Base-by-base conservation (phyloP, 352 stramenopile species). In the Phytopythium helicoides region DNA sequence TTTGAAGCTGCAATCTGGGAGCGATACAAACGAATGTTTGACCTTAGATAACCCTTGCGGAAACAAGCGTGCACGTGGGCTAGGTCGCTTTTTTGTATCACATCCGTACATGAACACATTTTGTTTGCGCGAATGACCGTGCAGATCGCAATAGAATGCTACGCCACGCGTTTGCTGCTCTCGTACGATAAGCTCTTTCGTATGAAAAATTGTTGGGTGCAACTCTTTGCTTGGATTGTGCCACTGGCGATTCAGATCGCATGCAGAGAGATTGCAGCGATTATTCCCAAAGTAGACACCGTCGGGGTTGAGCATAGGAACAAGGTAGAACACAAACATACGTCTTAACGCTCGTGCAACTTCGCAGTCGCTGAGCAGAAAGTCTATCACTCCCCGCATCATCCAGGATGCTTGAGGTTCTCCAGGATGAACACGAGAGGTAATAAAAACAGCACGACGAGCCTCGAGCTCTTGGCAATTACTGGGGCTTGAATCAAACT, bases 101-200 rank as follows among this genome's bases (percentile, higher is more conserved):
- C 88, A 97, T 12, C 94, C 94, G 56, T 98, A 98, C 76, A 97
- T 81, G 58, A 98, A 98, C 18, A 97, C 81, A 38, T 98, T 98
- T 52, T 94, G 94, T 63, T 98, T 97, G 15, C 91, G 69, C 0
- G 79, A 95, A 45, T 97, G 91, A n/a, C 89, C 91, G 44, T 97
- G 91, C 39, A 97, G 79, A 63, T 97, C 91, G 28, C 92, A 89
- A 47, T 85, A 97, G 51, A 97, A 86, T 5, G 73, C 73, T 14
- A 97, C 66, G 1, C 86, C 78, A 8, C 84, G 73, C 10, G 60
- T 65, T 14, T 56, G 58, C 12, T 63, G 58, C 40, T 94, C 73
- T 28, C 69, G 68, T 14, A 57, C 33, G n/a, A 97, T 80, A 6
- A 97, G 47, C 35, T 83, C 54, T 54, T 98, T 98, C 6, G 81